These are phyloP conservation scores for Sugiyamaella marilandica DNA, from an alignment of 805 yeast genomes.

Conservation along the genomic window DNA sequence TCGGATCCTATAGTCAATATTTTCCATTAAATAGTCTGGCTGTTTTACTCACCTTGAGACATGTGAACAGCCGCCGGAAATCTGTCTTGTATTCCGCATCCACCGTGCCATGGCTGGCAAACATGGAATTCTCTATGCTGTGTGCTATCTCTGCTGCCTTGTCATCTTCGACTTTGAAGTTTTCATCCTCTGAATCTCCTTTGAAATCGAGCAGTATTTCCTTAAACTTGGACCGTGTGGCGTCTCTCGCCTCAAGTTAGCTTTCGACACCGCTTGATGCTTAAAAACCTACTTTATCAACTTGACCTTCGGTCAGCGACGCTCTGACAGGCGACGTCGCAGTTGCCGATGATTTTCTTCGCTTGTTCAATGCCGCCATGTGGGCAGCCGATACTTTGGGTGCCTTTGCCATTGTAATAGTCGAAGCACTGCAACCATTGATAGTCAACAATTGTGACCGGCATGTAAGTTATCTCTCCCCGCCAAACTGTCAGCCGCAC, in stretches of 20 bases:
- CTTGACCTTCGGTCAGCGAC: slow-evolving; percentile 7
- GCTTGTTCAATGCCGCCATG: slow-evolving; percentile 5
- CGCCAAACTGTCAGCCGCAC: no score
- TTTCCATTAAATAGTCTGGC: not conserved
- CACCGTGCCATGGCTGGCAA: slow-evolving; percentile 17
- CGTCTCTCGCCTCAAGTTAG: slow-evolving; percentile 14
- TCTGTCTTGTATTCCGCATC: slow-evolving; percentile 25
- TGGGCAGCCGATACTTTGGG: slow-evolving; percentile 4
- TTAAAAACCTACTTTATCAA: slow-evolving; percentile 14
- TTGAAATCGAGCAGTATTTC: slow-evolving; percentile 6
- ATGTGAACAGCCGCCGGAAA: slow-evolving; percentile 28
- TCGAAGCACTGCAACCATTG: not conserved
- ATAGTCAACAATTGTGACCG: not conserved
- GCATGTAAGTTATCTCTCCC: no score
- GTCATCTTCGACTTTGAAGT: not conserved
- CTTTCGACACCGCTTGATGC: not conserved
- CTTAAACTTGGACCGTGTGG: slow-evolving; percentile 11
- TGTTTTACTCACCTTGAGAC: slow-evolving; percentile 22
- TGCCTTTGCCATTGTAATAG: not conserved
- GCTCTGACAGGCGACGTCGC: slow-evolving; percentile 1
- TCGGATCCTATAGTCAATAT: slow-evolving; percentile 16
- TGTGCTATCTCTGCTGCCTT: slow-evolving; percentile 17
- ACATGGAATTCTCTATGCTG: slow-evolving; percentile 26
- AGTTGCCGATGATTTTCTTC: slow-evolving; percentile 2
- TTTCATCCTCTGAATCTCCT: not conserved